phyloP scores from a whole-genome alignment of 2,329 filamentous ascomycete species.

The Apiospora pterosperma region DNA sequence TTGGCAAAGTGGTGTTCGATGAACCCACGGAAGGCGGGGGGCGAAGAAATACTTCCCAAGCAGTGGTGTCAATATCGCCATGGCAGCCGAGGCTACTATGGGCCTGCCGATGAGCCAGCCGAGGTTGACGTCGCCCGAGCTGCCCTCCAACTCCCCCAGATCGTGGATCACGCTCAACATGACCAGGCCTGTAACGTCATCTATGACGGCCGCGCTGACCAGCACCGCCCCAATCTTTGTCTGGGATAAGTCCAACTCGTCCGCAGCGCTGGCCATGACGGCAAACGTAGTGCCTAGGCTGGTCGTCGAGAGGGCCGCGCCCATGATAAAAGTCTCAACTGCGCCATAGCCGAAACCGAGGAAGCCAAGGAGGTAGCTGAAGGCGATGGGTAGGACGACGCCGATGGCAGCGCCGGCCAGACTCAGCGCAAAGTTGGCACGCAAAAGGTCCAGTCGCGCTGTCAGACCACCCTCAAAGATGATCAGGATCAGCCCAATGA shows the following conservation, averaged over 20 bases:
- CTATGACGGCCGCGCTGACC: slow-evolving; percentile 42
- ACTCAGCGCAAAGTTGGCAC: not conserved
- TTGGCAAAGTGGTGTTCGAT: no score
- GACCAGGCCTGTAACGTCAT: slow-evolving; percentile 42
- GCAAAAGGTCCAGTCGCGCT: not conserved
- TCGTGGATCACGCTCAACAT: slow-evolving; percentile 30
- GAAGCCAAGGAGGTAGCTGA: not conserved
- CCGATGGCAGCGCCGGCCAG: not conserved
- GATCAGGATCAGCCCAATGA: not conserved
- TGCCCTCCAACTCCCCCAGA: slow-evolving; percentile 8
- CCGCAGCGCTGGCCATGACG: slow-evolving; percentile 31
- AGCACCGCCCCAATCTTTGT: slow-evolving; percentile 41
- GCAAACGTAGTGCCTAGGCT: slow-evolving; percentile 51
- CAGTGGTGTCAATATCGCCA: slow-evolving; percentile 30
- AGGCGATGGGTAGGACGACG: not conserved
- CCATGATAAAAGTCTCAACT: slow-evolving; percentile 19
- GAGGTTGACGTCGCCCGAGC: slow-evolving; percentile 21
- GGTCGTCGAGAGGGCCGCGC: slow-evolving; percentile 29
- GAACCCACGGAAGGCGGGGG: no score
- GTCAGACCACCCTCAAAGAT: not conserved
- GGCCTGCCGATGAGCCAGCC: slow-evolving; percentile 34
- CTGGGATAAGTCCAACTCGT: slow-evolving; percentile 35
- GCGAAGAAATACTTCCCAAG: not conserved
- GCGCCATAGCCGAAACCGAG: not conserved
- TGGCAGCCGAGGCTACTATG: slow-evolving; percentile 32